Evolutionary conservation across 805 yeast genomes (phyloP), one percentile per base, ranked within the genome.

Genomic region (Wickerhamiella nectarea): DNA sequence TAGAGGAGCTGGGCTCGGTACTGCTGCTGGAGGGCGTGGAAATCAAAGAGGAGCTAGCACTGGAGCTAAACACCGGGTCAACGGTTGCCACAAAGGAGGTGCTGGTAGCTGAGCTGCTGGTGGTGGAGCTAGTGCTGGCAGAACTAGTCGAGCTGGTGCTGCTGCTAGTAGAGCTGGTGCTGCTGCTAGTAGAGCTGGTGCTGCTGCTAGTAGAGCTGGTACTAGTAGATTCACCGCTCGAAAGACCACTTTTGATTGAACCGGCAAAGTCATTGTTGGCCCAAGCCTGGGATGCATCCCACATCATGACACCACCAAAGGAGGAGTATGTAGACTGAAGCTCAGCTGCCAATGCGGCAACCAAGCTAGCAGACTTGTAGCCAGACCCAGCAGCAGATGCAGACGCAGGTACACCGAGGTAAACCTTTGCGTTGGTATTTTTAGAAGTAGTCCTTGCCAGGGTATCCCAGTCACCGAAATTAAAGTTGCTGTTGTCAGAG

Each of bases 201-300:
- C 24, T 14, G 29, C 31, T 36, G 15, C 41, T 10, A 15, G 25
- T 9, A 24, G 14, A 12, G 26, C 26, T 21, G 42, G 15, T 6
- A 15, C 21, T 4, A 33, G 21, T 33, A 21, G 79, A 75, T 54
- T 1, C 18, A 61, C 25, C 56, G 38, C 33, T 65, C 58, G 45
- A 11, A 17, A 44, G 26, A 10, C 67, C 60, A 11, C 55, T 48
- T 58, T 75, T 76, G 52, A 75, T 62, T 20, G 64, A 64, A 22
- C 60, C 62, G 9, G 71, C 70, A 49, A 71, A 73, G 28, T 68
- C 58, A 31, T 68, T 74, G 47, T 71, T 67, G 46, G 67, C 64
- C 56, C 70, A 68, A 12, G 73, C 71, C 50, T 73, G 74, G 8
- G 80, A 68, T n/a, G 84, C 80, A 54, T 86, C 95, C 95, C 95